Evolutionary conservation across 2,329 filamentous ascomycete species (phyloP).

Genomic region (Ophiostoma tasmaniense): DNA sequence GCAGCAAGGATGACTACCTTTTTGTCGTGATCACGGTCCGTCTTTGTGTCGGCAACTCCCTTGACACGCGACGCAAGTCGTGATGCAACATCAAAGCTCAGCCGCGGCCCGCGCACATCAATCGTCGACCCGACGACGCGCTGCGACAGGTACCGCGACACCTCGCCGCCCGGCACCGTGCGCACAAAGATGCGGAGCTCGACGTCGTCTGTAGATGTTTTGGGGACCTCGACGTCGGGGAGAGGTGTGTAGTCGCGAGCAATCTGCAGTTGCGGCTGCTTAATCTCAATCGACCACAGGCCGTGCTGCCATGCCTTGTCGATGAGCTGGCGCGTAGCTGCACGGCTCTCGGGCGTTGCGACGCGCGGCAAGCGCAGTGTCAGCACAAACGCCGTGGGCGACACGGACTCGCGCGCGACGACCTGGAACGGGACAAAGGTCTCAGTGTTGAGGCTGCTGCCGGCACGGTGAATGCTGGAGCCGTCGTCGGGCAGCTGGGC

Average conservation of each 20-base stretch:
- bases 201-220: slow-evolving; percentile 20
- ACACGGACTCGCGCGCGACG: slow-evolving; percentile 51
- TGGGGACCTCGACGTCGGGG: slow-evolving; percentile 39
- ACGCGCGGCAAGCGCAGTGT: slow-evolving; percentile 42
- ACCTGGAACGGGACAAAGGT: slow-evolving; percentile 61
- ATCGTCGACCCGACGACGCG: slow-evolving; percentile 55
- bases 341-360: not conserved
- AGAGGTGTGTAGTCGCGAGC: slow-evolving; percentile 85
- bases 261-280: slow-evolving; percentile 90
- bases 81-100: slow-evolving; percentile 49
- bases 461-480: not conserved
- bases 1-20: slow-evolving; percentile 77
- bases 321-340: slow-evolving; percentile 23
- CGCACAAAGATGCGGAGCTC: slow-evolving; percentile 66
- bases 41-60: not conserved
- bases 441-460: slow-evolving; percentile 42
- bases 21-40: not conserved
- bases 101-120: slow-evolving; percentile 69
- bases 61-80: slow-evolving; percentile 23
- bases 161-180: slow-evolving; percentile 70
- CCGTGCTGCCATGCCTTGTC: slow-evolving; percentile 48
- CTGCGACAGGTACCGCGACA: slow-evolving; percentile 69
- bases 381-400: slow-evolving; percentile 60
- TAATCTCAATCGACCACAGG: slow-evolving; percentile 84
- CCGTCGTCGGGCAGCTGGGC: slow-evolving; percentile 2